These are phyloP conservation scores for Flaveria robusta DNA, from an alignment of 129 eudicot species.

Conservation along the genomic window DNA sequence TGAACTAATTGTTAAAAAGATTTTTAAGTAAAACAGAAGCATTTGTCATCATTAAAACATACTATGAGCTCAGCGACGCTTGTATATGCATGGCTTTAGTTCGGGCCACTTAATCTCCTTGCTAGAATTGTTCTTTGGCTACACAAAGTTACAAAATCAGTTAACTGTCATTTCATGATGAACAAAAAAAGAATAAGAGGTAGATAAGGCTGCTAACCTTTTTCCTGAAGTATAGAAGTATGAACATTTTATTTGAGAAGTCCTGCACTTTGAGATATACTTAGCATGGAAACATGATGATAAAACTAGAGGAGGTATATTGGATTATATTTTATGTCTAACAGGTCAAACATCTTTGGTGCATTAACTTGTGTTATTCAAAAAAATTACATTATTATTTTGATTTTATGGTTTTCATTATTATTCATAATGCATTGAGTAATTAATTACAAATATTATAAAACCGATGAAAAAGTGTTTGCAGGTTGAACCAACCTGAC, in stretches of 20 bases:
- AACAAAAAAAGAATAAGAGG: not conserved
- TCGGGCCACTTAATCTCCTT: conserved; percentile 72
- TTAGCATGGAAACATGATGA: conserved; percentile 21
- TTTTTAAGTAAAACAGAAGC: no score
- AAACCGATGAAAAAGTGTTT: not conserved
- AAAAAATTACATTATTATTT: not conserved
- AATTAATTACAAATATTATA: not conserved
- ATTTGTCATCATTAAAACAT: no score
- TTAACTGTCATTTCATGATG: not conserved
- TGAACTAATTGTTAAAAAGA: no score
- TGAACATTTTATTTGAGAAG: conserved; percentile 90
- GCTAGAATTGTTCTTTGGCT: conserved; percentile 48
- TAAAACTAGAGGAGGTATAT: not conserved
- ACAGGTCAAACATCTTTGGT: no score
- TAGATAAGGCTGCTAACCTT: conserved; percentile 48
- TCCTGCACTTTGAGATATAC: conserved; percentile 56
- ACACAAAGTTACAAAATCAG: conserved; percentile 18
- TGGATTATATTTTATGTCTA: not conserved
- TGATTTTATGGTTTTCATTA: not conserved
- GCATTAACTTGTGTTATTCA: not conserved
- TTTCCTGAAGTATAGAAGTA: conserved; percentile 71
- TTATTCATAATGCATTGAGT: not conserved
- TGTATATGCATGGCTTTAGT: conserved; percentile 81
- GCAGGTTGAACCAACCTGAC: not conserved
- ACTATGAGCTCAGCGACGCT: conserved; percentile 57